Percentiles rank a stretch among this genome's conserved stretches.
phyloP scores from a whole-genome alignment of 2,329 filamentous ascomycete species.

The Volutella citrinella region DNA sequence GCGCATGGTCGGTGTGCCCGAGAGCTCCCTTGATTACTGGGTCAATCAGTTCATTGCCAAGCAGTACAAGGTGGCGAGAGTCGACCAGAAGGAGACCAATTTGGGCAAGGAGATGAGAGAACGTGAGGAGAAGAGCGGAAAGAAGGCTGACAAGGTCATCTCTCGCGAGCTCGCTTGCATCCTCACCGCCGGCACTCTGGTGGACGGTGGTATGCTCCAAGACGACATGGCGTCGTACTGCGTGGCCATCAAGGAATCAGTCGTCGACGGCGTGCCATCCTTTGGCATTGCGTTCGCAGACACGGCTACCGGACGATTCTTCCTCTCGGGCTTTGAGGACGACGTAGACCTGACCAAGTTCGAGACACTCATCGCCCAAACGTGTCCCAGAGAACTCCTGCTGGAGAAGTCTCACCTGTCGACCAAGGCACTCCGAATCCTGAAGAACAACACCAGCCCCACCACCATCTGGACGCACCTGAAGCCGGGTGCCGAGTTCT shows the following conservation, averaged over 20 bases:
- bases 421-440: slow-evolving; percentile 82
- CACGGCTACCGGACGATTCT: slow-evolving; percentile 93
- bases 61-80: slow-evolving; percentile 93
- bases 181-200: slow-evolving; percentile 85
- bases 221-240: slow-evolving; percentile 98
- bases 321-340: slow-evolving; percentile 86
- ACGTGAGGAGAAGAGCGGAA: slow-evolving; percentile 61
- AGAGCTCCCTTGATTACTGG: slow-evolving; percentile 94
- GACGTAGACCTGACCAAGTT: slow-evolving; percentile 94
- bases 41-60: slow-evolving; percentile 98
- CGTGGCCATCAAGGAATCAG: slow-evolving; percentile 84
- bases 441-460: slow-evolving; percentile 92
- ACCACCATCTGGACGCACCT: slow-evolving; percentile 95
- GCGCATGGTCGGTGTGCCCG: slow-evolving; percentile 98
- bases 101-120: slow-evolving; percentile 99
- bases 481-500: slow-evolving; percentile 85
- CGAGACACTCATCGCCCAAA: slow-evolving; percentile 94
- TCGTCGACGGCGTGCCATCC: slow-evolving; percentile 69
- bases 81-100: slow-evolving; percentile 95
- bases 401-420: slow-evolving; percentile 86
- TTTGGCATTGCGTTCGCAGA: slow-evolving; percentile 96
- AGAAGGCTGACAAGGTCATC: slow-evolving; percentile 91
- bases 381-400: slow-evolving; percentile 80
- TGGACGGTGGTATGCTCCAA: slow-evolving; percentile 95
- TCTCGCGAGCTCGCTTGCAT: slow-evolving; percentile 86